A percentile compares a stretch with the other conserved stretches of the same genome.
Evolutionary conservation across 495 filamentous ascomycete species (phyloP).

Genomic region (Xylaria acuta): DNA sequence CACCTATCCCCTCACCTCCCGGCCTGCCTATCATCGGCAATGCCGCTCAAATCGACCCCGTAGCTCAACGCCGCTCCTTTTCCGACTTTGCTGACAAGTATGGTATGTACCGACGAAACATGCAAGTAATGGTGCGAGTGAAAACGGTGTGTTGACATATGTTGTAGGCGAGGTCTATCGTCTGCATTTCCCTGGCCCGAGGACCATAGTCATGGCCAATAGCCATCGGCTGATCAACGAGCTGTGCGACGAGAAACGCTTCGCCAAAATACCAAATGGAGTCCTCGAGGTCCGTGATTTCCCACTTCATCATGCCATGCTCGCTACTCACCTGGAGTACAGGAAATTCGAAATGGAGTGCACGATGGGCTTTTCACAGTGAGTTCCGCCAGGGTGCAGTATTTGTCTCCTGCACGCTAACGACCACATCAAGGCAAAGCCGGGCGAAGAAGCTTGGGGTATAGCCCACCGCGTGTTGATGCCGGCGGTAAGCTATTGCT

Average conservation of each 20-base stretch:
- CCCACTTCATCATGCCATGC: background rate
- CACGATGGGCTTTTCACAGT: conserved; percentile 73
- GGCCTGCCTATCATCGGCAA: conserved; percentile 40
- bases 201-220: conserved; percentile 47
- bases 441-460: conserved; percentile 70
- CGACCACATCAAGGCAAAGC: conserved; percentile 47
- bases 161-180: conserved; percentile 38
- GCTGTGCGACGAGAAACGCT: conserved; percentile 71
- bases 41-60: conserved; percentile 35
- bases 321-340: conserved; percentile 31
- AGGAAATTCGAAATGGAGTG: conserved; percentile 63
- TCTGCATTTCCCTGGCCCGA: conserved; percentile 34
- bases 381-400: background rate
- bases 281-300: conserved; percentile 30
- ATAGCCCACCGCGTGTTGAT: conserved; percentile 67
- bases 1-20: conserved; percentile 41
- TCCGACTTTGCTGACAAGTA: conserved; percentile 38
- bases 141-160: conserved; percentile 6
- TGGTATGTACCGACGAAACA: conserved; percentile 31
- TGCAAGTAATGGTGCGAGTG: background rate
- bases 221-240: conserved; percentile 67
- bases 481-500: conserved; percentile 25
- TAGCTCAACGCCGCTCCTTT: conserved; percentile 33
- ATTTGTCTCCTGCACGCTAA: background rate
- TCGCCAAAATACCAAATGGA: conserved; percentile 59